Evolutionary conservation across 2,329 filamentous ascomycete species (phyloP).

Genomic region (Cucurbitaria berberidis): DNA sequence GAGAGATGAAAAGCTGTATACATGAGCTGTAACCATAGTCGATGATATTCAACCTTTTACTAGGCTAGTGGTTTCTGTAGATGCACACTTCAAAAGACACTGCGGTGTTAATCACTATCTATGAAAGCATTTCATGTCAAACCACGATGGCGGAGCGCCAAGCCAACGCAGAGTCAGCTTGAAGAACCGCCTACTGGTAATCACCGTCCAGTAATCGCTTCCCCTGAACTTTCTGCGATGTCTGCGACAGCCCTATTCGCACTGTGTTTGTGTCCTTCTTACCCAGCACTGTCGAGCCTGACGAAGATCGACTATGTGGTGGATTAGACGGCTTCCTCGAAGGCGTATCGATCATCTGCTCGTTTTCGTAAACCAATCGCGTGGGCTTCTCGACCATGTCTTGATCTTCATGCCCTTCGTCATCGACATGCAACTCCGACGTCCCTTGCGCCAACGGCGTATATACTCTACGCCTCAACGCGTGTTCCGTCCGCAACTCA

Average conservation of each 20-base stretch:
- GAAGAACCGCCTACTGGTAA: not conserved
- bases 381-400: not conserved
- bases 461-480: not conserved
- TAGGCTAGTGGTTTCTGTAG: too few relatives aligned
- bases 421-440: not conserved
- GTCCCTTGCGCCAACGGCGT: not conserved
- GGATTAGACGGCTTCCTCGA: not conserved
- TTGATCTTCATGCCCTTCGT: not conserved
- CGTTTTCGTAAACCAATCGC: not conserved
- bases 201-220: not conserved
- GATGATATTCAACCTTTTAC: too few relatives aligned
- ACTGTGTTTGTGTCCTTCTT: not conserved
- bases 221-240: not conserved
- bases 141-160: not conserved
- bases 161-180: not conserved
- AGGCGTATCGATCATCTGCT: not conserved
- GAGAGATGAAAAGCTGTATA: not conserved
- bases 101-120: too few relatives aligned
- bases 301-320: not conserved
- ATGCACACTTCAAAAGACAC: too few relatives aligned
- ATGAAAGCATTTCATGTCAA: not conserved
- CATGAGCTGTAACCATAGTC: not conserved
- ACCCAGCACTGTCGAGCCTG: not conserved
- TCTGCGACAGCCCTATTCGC: not conserved
- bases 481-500: constrained; percentile 3